Conservation (phyloP, 495 filamentous ascomycete species). For the Hyaloscypha bicolor region DNA sequence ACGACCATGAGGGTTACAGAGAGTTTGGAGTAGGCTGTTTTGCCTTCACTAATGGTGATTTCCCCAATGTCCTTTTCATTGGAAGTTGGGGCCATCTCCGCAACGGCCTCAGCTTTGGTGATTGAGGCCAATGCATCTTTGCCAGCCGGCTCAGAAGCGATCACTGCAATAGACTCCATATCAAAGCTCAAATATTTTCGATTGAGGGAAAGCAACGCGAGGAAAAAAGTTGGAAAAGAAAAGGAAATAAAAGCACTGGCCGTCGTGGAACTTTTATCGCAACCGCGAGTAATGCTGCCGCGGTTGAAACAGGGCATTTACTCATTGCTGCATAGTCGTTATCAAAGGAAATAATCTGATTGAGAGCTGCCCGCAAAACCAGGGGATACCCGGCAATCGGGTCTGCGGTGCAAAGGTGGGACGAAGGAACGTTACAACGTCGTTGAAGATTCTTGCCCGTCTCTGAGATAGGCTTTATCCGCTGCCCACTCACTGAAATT, state of each 20-base stretch:
- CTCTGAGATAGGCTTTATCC: not conserved
- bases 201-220: not conserved
- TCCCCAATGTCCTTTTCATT: not conserved
- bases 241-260: not conserved
- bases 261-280: not conserved
- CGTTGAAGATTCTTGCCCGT: not conserved
- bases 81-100: not conserved
- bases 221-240: not conserved
- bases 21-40: conserved; percentile 40
- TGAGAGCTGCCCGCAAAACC: not conserved
- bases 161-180: not conserved
- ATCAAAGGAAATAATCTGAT: not conserved
- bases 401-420: conserved; percentile 1
- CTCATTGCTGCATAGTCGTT: not conserved
- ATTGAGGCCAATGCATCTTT: not conserved
- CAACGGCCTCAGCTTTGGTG: not conserved
- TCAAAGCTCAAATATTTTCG: not conserved
- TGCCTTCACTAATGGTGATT: conserved; percentile 2
- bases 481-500: not conserved
- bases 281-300: not conserved
- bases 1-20: conserved; percentile 39
- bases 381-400: not conserved
- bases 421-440: not conserved
- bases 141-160: not conserved
- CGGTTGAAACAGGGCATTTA: not conserved